phyloP scores from a whole-genome alignment of 2,329 filamentous ascomycete genomes.

The Cylindrodendrum hubeiense region DNA sequence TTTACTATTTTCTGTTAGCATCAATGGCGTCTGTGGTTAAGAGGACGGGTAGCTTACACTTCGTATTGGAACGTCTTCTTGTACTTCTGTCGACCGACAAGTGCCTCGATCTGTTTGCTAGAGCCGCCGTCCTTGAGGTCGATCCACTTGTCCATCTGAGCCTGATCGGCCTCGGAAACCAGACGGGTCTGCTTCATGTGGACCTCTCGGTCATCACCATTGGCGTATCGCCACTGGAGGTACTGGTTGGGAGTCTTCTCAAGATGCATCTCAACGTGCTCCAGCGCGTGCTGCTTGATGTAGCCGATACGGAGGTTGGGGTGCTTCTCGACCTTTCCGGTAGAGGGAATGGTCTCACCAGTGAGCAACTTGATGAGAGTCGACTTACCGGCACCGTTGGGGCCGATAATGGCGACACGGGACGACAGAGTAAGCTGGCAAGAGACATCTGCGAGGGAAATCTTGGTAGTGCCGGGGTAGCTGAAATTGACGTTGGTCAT shows the following conservation, averaged over 20 bases:
- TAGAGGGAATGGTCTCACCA: constrained; percentile 86
- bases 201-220: constrained; percentile 97
- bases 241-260: constrained; percentile 99
- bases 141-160: constrained; percentile 91
- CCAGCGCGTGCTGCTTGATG: constrained; percentile 98
- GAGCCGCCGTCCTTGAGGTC: constrained; percentile 88
- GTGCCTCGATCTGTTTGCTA: constrained; percentile 80
- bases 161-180: constrained; percentile 85
- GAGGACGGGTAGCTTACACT: constrained; percentile 68
- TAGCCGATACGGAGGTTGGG: constrained; percentile 98
- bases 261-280: constrained; percentile 99
- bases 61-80: constrained; percentile 99
- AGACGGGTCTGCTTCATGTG: constrained; percentile 97
- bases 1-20: constrained; percentile 69
- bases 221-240: constrained; percentile 97
- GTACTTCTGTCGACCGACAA: constrained; percentile 97
- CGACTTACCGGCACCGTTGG: constrained; percentile 98
- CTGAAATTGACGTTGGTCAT: constrained; percentile 93
- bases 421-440: constrained; percentile 90
- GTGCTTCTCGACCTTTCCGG: constrained; percentile 95
- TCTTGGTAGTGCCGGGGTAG: constrained; percentile 91
- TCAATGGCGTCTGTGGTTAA: background rate
- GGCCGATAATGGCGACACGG: constrained; percentile 94
- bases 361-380: constrained; percentile 98
- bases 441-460: constrained; percentile 88